A percentile compares a stretch with the other conserved stretches of the same genome.
Evolutionary conservation across 805 yeast species (phyloP).

Genomic region (Ogataea henricii): DNA sequence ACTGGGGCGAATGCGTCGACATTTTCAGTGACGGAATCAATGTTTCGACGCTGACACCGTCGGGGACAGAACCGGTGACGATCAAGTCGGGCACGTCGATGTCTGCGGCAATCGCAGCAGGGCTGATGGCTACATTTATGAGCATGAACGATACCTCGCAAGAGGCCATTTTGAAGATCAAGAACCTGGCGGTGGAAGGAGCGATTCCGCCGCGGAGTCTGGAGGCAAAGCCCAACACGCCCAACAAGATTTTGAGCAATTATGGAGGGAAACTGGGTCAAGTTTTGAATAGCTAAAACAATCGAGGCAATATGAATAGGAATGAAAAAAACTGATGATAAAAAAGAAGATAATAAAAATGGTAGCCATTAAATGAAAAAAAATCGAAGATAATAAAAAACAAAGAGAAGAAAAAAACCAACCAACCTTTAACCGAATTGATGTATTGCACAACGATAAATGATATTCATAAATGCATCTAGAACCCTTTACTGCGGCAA

Average conservation of each 20-base stretch:
- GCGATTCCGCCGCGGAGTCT: slow-evolving; percentile 16
- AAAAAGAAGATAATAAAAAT: not conserved
- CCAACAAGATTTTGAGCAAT: slow-evolving; percentile 26
- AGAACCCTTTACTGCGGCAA: slow-evolving; percentile 48
- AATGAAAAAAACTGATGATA: not conserved
- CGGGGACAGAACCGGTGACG: slow-evolving; percentile 34
- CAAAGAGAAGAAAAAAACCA: not conserved
- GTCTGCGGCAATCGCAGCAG: slow-evolving; percentile 48
- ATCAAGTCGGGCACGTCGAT: slow-evolving; percentile 51
- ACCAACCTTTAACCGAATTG: not conserved
- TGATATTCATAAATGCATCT: slow-evolving; percentile 6
- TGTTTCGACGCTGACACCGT: slow-evolving; percentile 41
- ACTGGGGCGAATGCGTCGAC: slow-evolving; percentile 57
- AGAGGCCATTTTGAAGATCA: slow-evolving; percentile 36
- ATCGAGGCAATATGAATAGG: not conserved
- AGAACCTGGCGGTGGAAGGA: slow-evolving; percentile 19
- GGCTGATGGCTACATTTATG: slow-evolving; percentile 46
- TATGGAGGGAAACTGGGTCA: slow-evolving; percentile 23
- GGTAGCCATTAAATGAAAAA: not conserved
- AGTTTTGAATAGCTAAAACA: slow-evolving; percentile 13
- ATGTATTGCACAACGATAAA: slow-evolving; percentile 1
- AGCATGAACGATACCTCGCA: slow-evolving; percentile 39
- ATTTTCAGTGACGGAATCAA: slow-evolving; percentile 52
- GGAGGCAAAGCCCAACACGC: slow-evolving; percentile 15
- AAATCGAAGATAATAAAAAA: not conserved